Evolutionary conservation across 2,329 filamentous ascomycete species (phyloP).

Genomic region (Fusarium tupiense): DNA sequence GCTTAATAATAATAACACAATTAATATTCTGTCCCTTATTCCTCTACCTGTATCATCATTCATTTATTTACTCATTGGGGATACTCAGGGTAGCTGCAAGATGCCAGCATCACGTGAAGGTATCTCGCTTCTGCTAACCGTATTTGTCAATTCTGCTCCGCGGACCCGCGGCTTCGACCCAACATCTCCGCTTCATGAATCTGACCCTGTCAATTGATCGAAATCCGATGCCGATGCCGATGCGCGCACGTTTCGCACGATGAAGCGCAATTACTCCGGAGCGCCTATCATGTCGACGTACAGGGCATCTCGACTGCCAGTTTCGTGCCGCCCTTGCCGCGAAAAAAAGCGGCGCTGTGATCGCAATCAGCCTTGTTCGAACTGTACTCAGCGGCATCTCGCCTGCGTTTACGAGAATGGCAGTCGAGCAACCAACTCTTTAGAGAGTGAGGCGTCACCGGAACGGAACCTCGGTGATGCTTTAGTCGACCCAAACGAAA

Average conservation of each 20-base stretch:
- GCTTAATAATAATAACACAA: rapidly evolving
- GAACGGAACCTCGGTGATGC: no score
- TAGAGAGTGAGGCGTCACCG: background rate
- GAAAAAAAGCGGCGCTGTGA: slow-evolving; percentile 4
- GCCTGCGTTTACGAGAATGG: background rate
- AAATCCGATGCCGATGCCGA: background rate
- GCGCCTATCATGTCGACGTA: background rate
- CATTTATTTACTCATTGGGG: background rate
- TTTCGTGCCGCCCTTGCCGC: background rate
- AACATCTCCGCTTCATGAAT: background rate
- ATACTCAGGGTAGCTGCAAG: no score
- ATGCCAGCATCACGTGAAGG: background rate
- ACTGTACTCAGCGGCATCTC: background rate
- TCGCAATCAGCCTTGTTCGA: slow-evolving; percentile 7
- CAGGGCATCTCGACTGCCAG: background rate
- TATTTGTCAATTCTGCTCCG: background rate
- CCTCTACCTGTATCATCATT: background rate
- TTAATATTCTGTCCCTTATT: background rate
- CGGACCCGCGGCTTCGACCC: background rate
- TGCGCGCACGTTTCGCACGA: background rate
- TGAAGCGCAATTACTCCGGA: background rate
- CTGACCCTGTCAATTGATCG: background rate
- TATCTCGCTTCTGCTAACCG: background rate
- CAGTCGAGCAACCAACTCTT: background rate
- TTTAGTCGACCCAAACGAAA: background rate